Evolutionary conservation across 768 basidiomycete species (phyloP).

Genomic region (Plicaturopsis crispa): DNA sequence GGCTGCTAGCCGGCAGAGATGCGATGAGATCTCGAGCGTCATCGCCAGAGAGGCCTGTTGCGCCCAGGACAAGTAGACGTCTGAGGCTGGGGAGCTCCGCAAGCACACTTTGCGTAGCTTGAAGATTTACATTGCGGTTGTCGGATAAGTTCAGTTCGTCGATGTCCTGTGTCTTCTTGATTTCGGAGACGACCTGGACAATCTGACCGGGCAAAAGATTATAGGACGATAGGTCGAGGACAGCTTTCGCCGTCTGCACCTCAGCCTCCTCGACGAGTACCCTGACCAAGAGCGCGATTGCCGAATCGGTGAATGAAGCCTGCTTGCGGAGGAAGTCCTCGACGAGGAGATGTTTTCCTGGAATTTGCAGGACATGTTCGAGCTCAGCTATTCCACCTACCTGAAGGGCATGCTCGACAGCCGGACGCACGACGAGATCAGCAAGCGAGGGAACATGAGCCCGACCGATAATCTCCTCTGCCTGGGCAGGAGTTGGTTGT

Average conservation of each 20-base stretch:
- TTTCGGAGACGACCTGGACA: constrained; percentile 8
- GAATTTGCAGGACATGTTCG: constrained; percentile 21
- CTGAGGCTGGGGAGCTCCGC: constrained; percentile 13
- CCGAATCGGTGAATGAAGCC: constrained; percentile 19
- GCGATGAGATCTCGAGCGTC: constrained; percentile 15
- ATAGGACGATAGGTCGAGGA: constrained; percentile 19
- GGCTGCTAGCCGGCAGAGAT: constrained; percentile 10
- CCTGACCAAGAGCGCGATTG: constrained; percentile 15
- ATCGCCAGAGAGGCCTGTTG: constrained; percentile 14
- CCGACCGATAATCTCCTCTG: constrained; percentile 5
- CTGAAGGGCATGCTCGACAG: constrained; percentile 18
- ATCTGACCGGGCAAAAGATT: constrained; percentile 18
- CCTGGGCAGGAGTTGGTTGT: neutral
- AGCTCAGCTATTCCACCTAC: constrained; percentile 15
- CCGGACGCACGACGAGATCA: constrained; percentile 18
- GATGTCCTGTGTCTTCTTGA: constrained; percentile 1
- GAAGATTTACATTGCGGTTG: constrained; percentile 18
- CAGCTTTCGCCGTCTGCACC: constrained; percentile 3
- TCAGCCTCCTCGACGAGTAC: constrained; percentile 10
- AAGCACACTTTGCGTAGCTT: constrained; percentile 15
- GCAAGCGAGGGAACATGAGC: constrained; percentile 13
- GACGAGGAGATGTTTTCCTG: constrained; percentile 18
- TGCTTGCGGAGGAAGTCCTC: constrained; percentile 11
- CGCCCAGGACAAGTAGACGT: constrained; percentile 17
- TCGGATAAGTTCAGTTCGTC: constrained; percentile 16